Conservation (phyloP, 768 basidiomycete species). For the Lactarius sp. region DNA sequence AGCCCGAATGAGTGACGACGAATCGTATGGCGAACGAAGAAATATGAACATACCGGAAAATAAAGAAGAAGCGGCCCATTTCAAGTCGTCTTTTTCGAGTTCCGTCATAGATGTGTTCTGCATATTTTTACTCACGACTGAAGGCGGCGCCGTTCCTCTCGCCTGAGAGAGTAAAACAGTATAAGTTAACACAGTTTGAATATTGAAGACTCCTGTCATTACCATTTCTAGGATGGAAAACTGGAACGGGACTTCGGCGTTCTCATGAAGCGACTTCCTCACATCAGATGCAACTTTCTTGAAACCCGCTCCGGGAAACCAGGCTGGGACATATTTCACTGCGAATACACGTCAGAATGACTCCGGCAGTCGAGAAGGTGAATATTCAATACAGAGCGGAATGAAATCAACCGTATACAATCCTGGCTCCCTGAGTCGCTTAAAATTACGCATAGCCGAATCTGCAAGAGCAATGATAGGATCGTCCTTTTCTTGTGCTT, state of each 20-base stretch:
- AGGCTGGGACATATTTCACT: constrained; percentile 27
- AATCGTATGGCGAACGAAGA: background rate
- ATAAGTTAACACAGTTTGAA: background rate
- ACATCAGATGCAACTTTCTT: constrained; percentile 18
- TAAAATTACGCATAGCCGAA: constrained; percentile 17
- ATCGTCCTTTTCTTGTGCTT: constrained; percentile 12
- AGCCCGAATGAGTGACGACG: background rate
- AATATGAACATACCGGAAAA: constrained; percentile 22
- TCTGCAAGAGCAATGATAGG: constrained; percentile 10
- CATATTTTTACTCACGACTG: constrained; percentile 21
- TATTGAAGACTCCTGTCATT: background rate
- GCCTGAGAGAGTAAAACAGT: constrained; percentile 11
- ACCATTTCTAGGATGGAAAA: constrained; percentile 14
- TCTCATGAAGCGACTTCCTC: background rate
- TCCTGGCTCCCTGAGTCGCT: constrained; percentile 28
- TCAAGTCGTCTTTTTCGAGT: constrained; percentile 22
- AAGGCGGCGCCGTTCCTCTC: constrained; percentile 23
- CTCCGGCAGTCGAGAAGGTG: no score
- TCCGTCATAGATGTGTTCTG: constrained; percentile 4
- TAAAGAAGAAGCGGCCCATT: constrained; percentile 26
- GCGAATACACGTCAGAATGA: background rate
- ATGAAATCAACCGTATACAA: constrained; percentile 31
- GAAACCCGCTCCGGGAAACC: constrained; percentile 31
- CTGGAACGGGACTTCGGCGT: constrained; percentile 2
- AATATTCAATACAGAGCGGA: constrained; percentile 27